Conservation (phyloP, 352 stramenopile genomes). For the Phytophthora hybrid region DNA sequence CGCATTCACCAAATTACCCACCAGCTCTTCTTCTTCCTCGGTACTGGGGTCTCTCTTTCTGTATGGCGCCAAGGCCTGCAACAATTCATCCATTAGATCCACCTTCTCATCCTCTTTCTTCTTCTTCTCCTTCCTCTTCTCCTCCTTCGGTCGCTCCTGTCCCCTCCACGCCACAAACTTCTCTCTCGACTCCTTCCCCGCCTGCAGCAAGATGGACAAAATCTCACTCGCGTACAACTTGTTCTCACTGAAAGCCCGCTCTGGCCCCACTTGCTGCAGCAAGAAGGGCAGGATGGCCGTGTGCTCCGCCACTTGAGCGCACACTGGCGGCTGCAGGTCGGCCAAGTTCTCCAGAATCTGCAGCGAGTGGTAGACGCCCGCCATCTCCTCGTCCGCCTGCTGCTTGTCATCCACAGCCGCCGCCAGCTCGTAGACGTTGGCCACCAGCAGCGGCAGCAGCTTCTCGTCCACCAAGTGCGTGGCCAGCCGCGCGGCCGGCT, state of each 20-base stretch:
- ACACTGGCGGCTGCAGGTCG: conserved; percentile 62
- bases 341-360: conserved; percentile 86
- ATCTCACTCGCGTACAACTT: conserved; percentile 90
- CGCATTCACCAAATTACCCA: conserved; percentile 94
- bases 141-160: conserved; percentile 14
- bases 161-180: conserved; percentile 49
- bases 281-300: conserved; percentile 72
- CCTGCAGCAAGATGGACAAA: conserved; percentile 86
- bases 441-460: conserved; percentile 56
- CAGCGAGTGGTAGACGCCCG: conserved; percentile 81
- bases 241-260: conserved; percentile 63
- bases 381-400: conserved; percentile 68
- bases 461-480: conserved; percentile 71
- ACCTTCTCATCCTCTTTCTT: conserved; percentile 28
- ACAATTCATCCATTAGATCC: conserved; percentile 92
- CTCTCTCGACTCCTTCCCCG: conserved; percentile 49
- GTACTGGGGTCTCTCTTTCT: conserved; percentile 83
- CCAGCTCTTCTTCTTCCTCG: conserved; percentile 91
- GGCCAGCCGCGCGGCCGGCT: conserved; percentile 53
- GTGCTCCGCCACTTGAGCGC: conserved; percentile 49
- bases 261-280: conserved; percentile 53
- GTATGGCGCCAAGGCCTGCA: conserved; percentile 91
- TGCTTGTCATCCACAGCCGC: conserved; percentile 20
- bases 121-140: conserved; percentile 14
- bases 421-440: conserved; percentile 55